These are phyloP conservation scores for Boletus huronensis DNA, from an alignment of 768 basidiomycete genomes.

Conservation along the genomic window DNA sequence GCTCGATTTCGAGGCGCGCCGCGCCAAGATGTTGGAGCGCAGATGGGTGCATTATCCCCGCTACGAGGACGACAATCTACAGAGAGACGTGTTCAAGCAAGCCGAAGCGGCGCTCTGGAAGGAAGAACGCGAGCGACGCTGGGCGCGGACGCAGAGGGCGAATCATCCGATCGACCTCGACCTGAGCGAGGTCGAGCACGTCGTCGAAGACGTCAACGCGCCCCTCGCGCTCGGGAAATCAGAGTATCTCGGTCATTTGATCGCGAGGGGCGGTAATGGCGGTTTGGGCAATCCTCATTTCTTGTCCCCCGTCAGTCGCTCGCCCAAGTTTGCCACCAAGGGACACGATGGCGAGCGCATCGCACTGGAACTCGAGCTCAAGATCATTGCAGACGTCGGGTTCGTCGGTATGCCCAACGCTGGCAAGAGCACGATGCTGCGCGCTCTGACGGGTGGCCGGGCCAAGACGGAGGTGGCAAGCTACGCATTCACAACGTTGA, in stretches of 20 bases:
- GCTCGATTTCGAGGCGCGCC: constrained; percentile 43
- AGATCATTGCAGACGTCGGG: constrained; percentile 91
- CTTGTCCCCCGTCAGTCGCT: constrained; percentile 58
- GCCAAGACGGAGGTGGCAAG: constrained; percentile 82
- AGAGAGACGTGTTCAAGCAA: constrained; percentile 64
- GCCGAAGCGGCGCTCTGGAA: constrained; percentile 60
- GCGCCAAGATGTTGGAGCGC: constrained; percentile 56
- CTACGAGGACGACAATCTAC: constrained; percentile 56
- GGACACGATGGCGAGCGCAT: constrained; percentile 71
- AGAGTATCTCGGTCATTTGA: constrained; percentile 55
- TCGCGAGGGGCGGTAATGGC: constrained; percentile 74
- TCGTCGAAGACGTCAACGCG: constrained; percentile 36
- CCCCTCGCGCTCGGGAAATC: constrained; percentile 59
- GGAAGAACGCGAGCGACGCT: constrained; percentile 59
- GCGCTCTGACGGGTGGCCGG: constrained; percentile 82
- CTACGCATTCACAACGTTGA: constrained; percentile 94
- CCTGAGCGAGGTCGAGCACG: constrained; percentile 50
- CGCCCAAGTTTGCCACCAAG: constrained; percentile 83
- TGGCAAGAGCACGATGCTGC: constrained; percentile 87
- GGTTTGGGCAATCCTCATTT: constrained; percentile 92
- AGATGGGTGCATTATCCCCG: constrained; percentile 83
- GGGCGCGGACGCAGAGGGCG: constrained; percentile 42
- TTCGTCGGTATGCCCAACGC: constrained; percentile 96
- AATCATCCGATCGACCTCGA: constrained; percentile 53
- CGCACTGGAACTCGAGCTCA: constrained; percentile 86